These are phyloP conservation scores for Lactifluus pinguis DNA, from an alignment of 768 basidiomycete species.

Conservation along the genomic window DNA sequence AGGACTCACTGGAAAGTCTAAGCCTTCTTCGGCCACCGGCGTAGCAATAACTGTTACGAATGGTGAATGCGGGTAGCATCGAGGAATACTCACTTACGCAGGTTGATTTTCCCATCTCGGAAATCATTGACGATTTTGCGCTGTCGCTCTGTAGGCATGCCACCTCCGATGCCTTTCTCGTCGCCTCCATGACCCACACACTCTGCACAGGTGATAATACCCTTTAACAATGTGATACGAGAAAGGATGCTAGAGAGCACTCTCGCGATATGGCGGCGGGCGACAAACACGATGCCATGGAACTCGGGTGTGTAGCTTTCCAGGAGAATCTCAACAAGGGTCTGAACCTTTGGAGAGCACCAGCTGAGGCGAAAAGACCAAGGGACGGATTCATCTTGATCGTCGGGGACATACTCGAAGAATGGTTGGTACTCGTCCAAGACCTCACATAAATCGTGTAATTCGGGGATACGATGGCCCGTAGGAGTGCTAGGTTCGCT, in stretches of 20 bases:
- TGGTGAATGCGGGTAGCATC: background rate
- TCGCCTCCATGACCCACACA: constrained; percentile 56
- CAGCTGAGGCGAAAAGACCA: constrained; percentile 35
- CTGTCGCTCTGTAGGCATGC: constrained; percentile 45
- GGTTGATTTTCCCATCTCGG: constrained; percentile 53
- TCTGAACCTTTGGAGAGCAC: constrained; percentile 65
- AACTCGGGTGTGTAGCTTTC: constrained; percentile 46
- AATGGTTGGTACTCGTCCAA: constrained; percentile 37
- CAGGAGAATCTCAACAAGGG: constrained; percentile 52
- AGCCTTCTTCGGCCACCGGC: constrained; percentile 84
- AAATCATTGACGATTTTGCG: constrained; percentile 58
- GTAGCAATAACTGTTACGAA: constrained; percentile 58
- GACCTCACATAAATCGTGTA: constrained; percentile 36
- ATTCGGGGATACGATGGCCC: background rate
- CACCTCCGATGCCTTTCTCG: constrained; percentile 34
- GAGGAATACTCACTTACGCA: constrained; percentile 40
- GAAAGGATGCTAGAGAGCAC: constrained; percentile 59
- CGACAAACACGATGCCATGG: constrained; percentile 81
- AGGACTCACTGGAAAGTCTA: constrained; percentile 69
- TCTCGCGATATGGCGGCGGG: constrained; percentile 72
- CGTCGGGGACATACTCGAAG: constrained; percentile 29
- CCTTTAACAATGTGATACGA: constrained; percentile 47
- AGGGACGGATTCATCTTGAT: constrained; percentile 34
- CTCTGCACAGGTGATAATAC: constrained; percentile 49
- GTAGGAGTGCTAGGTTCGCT: background rate